Conservation (phyloP, 2,329 filamentous ascomycete genomes). For the Fusarium kyushuense region DNA sequence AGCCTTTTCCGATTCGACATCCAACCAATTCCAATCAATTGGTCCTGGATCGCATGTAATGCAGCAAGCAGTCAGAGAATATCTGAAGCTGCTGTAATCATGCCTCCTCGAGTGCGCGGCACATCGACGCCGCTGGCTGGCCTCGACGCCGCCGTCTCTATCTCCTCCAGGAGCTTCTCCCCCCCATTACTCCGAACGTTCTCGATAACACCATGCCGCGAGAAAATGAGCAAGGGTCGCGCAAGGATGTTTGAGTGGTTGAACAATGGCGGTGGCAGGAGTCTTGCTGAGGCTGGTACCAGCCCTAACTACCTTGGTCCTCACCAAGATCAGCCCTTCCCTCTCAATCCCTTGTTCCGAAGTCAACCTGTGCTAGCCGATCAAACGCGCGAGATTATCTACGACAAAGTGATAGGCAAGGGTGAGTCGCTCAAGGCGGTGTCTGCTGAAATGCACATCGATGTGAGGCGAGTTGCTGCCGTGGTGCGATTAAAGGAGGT, state of each 20-base stretch:
- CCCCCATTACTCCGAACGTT: slow-evolving; percentile 51
- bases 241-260: slow-evolving; percentile 57
- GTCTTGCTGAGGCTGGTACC: slow-evolving; percentile 43
- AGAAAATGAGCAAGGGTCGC: slow-evolving; percentile 55
- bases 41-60: slow-evolving; percentile 44
- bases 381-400: slow-evolving; percentile 78
- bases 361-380: slow-evolving; percentile 82
- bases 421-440: slow-evolving; percentile 80
- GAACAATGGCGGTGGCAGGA: slow-evolving; percentile 43
- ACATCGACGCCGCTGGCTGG: slow-evolving; percentile 49
- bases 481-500: slow-evolving; percentile 88
- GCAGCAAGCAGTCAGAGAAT: slow-evolving; percentile 35
- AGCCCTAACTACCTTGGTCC: slow-evolving; percentile 56
- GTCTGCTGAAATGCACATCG: slow-evolving; percentile 80
- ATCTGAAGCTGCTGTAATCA: slow-evolving; percentile 42
- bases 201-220: slow-evolving; percentile 55
- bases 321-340: slow-evolving; percentile 71
- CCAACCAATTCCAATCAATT: slow-evolving; percentile 45
- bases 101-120: slow-evolving; percentile 52
- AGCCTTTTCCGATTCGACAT: slow-evolving; percentile 30
- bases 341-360: slow-evolving; percentile 76
- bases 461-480: slow-evolving; percentile 85
- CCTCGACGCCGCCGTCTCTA: slow-evolving; percentile 47
- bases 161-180: slow-evolving; percentile 25
- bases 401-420: slow-evolving; percentile 72